A percentile compares a stretch with the other conserved stretches of the same genome.
These are phyloP conservation scores for Cercospora sp. DNA, from an alignment of 2,329 filamentous ascomycete genomes.

Conservation along the genomic window DNA sequence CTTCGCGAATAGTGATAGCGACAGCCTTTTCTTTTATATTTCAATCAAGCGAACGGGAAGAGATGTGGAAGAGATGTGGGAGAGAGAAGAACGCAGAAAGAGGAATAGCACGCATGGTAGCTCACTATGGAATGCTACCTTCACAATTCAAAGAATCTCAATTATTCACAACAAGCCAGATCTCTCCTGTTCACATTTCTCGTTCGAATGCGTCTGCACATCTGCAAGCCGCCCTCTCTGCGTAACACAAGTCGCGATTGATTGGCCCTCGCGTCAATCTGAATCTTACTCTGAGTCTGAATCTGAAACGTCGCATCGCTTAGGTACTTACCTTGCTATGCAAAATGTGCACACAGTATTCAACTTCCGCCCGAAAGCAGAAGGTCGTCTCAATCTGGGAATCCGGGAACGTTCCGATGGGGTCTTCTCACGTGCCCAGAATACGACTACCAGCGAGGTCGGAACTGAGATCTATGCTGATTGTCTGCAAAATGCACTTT, in stretches of 20 bases:
- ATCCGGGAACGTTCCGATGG: background rate
- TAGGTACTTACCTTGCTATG: background rate
- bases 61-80: too few species aligned
- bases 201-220: background rate
- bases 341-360: too few species aligned
- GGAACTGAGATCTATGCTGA: background rate
- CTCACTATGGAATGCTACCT: too few species aligned
- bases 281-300: background rate
- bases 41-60: too few species aligned
- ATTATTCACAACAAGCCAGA: too few species aligned
- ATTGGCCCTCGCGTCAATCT: background rate
- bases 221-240: background rate
- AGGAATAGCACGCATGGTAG: too few species aligned
- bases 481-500: background rate
- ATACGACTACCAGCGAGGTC: background rate
- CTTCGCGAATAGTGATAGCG: too few species aligned
- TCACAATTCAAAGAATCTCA: too few species aligned
- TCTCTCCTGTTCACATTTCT: background rate
- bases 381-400: background rate
- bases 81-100: too few species aligned
- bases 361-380: background rate
- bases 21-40: too few species aligned
- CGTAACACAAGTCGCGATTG: background rate
- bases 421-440: background rate
- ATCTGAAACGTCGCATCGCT: background rate